Evolutionary conservation across 805 yeast species (phyloP), one percentile per base, ranked within the genome.

Genomic region (Jamesozyma piceae): DNA sequence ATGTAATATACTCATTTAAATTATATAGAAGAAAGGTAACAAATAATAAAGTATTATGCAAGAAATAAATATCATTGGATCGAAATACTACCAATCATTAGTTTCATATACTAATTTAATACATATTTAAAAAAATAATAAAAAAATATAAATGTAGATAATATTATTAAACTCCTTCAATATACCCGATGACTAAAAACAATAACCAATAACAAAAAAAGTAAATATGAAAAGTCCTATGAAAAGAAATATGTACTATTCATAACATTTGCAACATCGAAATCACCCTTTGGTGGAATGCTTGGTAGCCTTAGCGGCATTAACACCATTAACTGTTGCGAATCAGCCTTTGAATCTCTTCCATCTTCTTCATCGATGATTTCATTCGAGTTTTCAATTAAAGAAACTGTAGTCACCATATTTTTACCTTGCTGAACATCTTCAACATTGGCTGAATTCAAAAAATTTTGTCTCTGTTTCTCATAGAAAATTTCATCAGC

Each of bases 241-340:
- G 70, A 66, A 49, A 90, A 90, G 72, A 90, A 90, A 63, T 90
- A 90, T 27, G 72, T 71, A 48, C 95, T 85, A 39, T 79, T 75
- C 55, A 73, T 72, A 35, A 89, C 81, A 44, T 73, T 74, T 32
- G 67, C 64, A 30, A 90, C 94, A 55, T 90, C 94, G 53, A 90
- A 85, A 15, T 78, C 79, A 39, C 97, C 98, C 60, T 75, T 80
- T 39, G 72, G 66, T 13, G 96, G 96, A 34, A 86, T 74, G 0
- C 68, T 71, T 0, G 95, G 94, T 48, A 87, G 67, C 35, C 61
- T 64, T 52, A 87, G 68, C 5, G 95, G 95, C 8, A 77, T 79
- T 43, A 85, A 64, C 2, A 82, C 68, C 27, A 40, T 18, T 32
- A 51, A 17, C 8, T 26, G 30, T 9, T 36, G 19, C 8, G 31